Evolutionary conservation across 2,329 filamentous ascomycete species (phyloP), one percentile per base, ranked within the genome.

Genomic region (Colletotrichum spaethianum): DNA sequence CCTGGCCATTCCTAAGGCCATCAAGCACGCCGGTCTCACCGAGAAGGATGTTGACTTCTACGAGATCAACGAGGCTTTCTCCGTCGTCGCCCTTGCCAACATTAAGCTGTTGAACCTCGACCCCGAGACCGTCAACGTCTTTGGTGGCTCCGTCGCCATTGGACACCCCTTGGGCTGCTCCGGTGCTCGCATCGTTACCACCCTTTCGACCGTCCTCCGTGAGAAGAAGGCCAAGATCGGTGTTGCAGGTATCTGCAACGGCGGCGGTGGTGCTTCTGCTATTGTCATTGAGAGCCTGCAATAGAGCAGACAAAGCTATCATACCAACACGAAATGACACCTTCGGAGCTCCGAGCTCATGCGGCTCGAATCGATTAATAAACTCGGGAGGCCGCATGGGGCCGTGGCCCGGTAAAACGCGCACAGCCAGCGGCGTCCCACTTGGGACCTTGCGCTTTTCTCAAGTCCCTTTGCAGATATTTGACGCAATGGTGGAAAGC

Each of bases 1-100:
- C 26, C 90, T 98, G 68, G 96, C 96, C 76, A 97, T 99, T 78
- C 96, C 96, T 82, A 99, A 98, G 89, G 96, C 96, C 70, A 90
- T 99, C 80, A 95, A 96, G 89, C 96, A 99, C 85, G 96, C 96
- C 73, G 93, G 94, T 74, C 86, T 99, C 74, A 89, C 91, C 69
- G 89, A 92, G 77, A 90, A 92, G 75, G 88, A 94, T 72, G 89
- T 99, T 70, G 96, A 98, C 79, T 96, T 91, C 77, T 99, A 96
- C 83, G 96, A 99, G 88, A 98, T 99, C 88, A 99, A 99, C 88
- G 96, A 99, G 88, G 96, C 96, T 52, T 99, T 99, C 88, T 96
- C 94, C 74, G 96, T 98, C 61, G 96, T 99, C 75, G 94, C 96
- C 48, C 89, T 99, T 63, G 95, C 96, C 76, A 99, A 99, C 88